These are phyloP conservation scores for Aspergillus cavernicola DNA, from an alignment of 495 filamentous ascomycete genomes.

Conservation along the genomic window DNA sequence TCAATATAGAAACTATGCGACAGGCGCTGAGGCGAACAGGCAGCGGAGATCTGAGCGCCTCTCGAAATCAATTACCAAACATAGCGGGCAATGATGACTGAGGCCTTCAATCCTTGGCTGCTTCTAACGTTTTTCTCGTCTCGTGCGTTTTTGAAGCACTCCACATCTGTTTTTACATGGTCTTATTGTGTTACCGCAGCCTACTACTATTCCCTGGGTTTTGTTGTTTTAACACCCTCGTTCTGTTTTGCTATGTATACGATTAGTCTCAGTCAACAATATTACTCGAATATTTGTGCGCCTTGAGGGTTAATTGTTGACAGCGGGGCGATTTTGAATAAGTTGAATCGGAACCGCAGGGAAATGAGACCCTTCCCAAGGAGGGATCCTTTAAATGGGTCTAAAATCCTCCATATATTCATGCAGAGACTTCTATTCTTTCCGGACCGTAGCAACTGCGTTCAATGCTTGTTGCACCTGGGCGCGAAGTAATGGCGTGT, in stretches of 20 bases:
- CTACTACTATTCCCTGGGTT: background rate
- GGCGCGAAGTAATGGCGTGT: constrained; percentile 56
- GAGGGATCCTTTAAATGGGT: background rate
- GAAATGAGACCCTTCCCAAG: no score
- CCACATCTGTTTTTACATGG: background rate
- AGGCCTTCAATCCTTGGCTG: background rate
- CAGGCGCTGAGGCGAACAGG: constrained; percentile 12
- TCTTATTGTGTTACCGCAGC: background rate
- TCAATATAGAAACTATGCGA: constrained; percentile 13
- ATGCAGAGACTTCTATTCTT: background rate
- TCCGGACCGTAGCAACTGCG: constrained; percentile 29
- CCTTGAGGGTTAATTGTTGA: no score
- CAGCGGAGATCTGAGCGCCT: constrained; percentile 7
- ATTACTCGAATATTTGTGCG: background rate
- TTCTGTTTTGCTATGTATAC: background rate
- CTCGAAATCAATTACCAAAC: constrained; percentile 2
- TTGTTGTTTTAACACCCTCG: background rate
- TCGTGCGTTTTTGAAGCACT: background rate
- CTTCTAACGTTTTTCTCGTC: background rate
- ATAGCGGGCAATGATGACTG: constrained; percentile 4
- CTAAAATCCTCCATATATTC: background rate
- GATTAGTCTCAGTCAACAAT: background rate
- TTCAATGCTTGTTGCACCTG: constrained; percentile 48
- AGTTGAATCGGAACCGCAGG: no score
- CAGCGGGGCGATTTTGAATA: no score